Evolutionary conservation across 768 basidiomycete genomes (phyloP), one percentile per base, ranked within the genome.

Genomic region (Russula foetens): DNA sequence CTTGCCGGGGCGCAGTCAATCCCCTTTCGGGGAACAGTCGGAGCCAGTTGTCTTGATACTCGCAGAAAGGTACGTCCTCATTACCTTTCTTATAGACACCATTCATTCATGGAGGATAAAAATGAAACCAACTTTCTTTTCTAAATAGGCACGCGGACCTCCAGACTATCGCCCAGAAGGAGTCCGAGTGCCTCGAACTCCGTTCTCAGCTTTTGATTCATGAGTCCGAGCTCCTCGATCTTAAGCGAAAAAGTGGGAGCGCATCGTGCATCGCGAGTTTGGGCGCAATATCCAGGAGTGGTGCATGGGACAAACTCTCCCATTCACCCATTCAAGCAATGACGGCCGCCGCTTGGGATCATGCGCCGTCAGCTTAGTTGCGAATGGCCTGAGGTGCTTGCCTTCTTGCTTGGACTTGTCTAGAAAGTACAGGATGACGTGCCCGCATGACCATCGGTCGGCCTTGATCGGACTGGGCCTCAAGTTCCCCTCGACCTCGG

Each of bases 181-280:
- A 92, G 70, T 82, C 87, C 0, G 87, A 84, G 70, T 91, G 88
- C 66, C 80, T 92, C 43, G 90, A 93, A 59, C 76, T 92, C 46
- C 84, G 89, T 19, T 82, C 85, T 5, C 88, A 90, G 65, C 81
- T 93, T 2, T 78, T 79, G 8, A 68, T 73, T 15, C 88, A 92
- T 65, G 90, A 93, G 73, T 78, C 78, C 2, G 91, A 92, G 68
- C 77, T 92, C 3, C 69, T 79, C 0, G 81, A 87, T 69, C 73
- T 92, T 51, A 93, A 92, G 75, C 82, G 81, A 59, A 89, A n/a
- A n/a, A 85, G 72, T 93, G 91, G 91, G 89, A 86, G 70, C 81
- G 83, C 33, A 89, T 92, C 59, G 82, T 92, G 46, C 81, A 79
- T 66, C 79, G 82, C 19, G 84, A 85, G 26, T 80, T 85, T 64